Evolutionary conservation across 2,329 filamentous ascomycete species (phyloP).

Genomic region (Venturia nashicola): DNA sequence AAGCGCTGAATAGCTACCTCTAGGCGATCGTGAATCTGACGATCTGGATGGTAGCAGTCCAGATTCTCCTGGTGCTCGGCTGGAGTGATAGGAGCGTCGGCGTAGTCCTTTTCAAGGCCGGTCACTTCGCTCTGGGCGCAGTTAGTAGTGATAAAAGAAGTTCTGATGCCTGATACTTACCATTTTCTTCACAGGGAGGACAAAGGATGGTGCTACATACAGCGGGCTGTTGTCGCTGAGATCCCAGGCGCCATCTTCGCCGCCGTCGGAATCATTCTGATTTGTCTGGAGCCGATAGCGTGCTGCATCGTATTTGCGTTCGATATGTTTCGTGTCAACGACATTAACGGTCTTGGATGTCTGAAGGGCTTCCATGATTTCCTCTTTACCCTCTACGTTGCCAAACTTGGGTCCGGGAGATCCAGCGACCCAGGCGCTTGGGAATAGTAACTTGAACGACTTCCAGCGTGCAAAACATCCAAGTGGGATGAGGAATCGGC

Average conservation of each 20-base stretch:
- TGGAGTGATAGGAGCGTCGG: slow-evolving; percentile 67
- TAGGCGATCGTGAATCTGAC: slow-evolving; percentile 48
- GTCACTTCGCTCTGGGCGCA: slow-evolving; percentile 22
- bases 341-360: slow-evolving; percentile 30
- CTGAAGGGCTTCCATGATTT: slow-evolving; percentile 29
- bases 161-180: neutral
- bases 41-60: slow-evolving; percentile 44
- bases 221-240: neutral
- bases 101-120: slow-evolving; percentile 55
- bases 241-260: neutral
- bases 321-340: slow-evolving; percentile 28
- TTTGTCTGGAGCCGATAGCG: neutral
- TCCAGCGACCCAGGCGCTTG: neutral
- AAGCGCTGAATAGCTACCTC: slow-evolving; percentile 77
- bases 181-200: neutral
- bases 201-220: neutral
- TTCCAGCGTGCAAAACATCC: neutral
- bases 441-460: neutral
- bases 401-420: neutral
- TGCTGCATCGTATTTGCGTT: slow-evolving; percentile 25
- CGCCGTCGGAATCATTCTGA: neutral
- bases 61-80: slow-evolving; percentile 54
- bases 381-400: slow-evolving; percentile 9
- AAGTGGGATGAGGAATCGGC: neutral
- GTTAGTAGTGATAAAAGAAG: neutral